Base-by-base conservation (phyloP, 306 rosid species). In the Medicago lupulina region DNA sequence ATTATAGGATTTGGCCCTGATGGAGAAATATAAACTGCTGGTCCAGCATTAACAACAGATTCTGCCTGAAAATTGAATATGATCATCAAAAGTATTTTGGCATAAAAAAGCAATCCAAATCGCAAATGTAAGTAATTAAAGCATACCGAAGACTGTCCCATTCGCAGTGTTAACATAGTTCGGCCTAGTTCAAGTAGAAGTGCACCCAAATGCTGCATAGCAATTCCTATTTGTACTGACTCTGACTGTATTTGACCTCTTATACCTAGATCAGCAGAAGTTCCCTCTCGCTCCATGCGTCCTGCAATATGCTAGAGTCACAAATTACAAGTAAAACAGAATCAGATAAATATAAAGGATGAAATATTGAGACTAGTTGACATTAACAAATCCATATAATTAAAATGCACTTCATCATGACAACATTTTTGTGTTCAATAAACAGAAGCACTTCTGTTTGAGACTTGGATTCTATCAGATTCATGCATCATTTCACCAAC, bases 181-280 rank as follows among this genome's bases (percentile, higher is more conserved):
- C 99, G 99, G 74, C 98, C 98, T 81, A 96, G 96, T 93, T 96
- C 99, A 75, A 96, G 92, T 68, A 96, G 83, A 84, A 92, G 88
- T 17, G 98, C 84, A 8, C 99, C 99, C 78, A 96, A 84, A 79
- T 96, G 98, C 81, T 92, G 98, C 91, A 89, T 86, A 44, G 88
- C 86, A 87, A 96, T 77, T 59, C 97, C 99, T 51, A 88, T 79
- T 74, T 87, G 96, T 80, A 82, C 68, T 1, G 98, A 81, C 74
- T 96, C 98, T 55, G 90, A 78, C 84, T 92, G 97, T 80, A 96
- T 85, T 83, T 90, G 96, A 68, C 85, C 84, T 78, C 99, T 87
- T 59, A 79, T 58, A 51, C 64, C 70, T 34, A 79, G 77, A 83
- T 92, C 97, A 50, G 86, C 36, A 74, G 96, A 90, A 55, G 83